Percentiles rank a stretch among this genome's conserved stretches.
Evolutionary conservation across 768 basidiomycete genomes (phyloP).

Genomic region (Rhodotorula babjevae): DNA sequence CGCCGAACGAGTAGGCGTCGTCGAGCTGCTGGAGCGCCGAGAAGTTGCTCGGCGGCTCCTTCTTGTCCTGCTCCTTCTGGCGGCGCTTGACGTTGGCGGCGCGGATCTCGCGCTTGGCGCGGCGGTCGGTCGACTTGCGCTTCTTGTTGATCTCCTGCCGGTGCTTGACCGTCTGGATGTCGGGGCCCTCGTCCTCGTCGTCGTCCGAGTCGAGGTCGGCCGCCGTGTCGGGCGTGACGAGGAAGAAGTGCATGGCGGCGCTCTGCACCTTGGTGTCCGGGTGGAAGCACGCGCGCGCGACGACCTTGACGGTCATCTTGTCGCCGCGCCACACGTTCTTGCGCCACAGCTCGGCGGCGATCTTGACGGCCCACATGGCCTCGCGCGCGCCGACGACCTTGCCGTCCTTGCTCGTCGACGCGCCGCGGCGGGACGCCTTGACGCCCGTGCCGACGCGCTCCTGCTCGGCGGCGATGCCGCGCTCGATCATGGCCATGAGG

Average conservation of each 20-base stretch:
- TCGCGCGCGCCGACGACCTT: slow-evolving; percentile 61
- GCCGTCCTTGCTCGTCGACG: slow-evolving; percentile 34
- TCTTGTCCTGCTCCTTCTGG: slow-evolving; percentile 47
- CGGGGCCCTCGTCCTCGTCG: slow-evolving; percentile 62
- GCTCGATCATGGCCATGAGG: slow-evolving; percentile 92
- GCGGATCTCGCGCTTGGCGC: slow-evolving; percentile 68
- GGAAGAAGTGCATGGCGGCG: slow-evolving; percentile 91
- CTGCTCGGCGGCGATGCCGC: slow-evolving; percentile 77
- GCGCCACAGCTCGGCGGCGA: slow-evolving; percentile 89
- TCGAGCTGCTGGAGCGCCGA: slow-evolving; percentile 85
- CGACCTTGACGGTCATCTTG: slow-evolving; percentile 78
- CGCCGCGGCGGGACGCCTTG: slow-evolving; percentile 50
- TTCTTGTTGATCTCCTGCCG: slow-evolving; percentile 91
- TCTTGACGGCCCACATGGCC: slow-evolving; percentile 93
- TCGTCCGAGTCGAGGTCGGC: slow-evolving; percentile 69
- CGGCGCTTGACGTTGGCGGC: slow-evolving; percentile 64
- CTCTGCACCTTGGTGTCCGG: slow-evolving; percentile 89
- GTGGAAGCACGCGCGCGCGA: slow-evolving; percentile 86
- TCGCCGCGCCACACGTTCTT: slow-evolving; percentile 87
- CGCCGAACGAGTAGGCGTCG: slow-evolving; percentile 91
- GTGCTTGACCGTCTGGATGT: slow-evolving; percentile 73
- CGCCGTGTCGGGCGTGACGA: slow-evolving; percentile 60
- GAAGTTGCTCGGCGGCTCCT: slow-evolving; percentile 59
- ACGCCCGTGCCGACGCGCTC: slow-evolving; percentile 75
- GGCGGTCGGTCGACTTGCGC: slow-evolving; percentile 73